Conservation (phyloP, 805 yeast species). For the Tetrapisispora nanseiensis region DNA sequence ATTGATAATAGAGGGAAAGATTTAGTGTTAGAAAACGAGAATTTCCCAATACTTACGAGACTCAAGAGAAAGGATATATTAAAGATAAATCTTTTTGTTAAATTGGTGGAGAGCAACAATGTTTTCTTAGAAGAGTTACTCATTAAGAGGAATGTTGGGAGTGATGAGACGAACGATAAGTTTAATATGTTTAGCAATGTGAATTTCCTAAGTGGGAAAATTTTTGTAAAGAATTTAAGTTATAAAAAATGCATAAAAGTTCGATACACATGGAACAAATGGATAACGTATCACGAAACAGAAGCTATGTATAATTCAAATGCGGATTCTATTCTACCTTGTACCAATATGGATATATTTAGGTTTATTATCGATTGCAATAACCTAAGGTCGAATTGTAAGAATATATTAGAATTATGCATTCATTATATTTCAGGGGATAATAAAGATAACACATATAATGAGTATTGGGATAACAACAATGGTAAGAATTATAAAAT, state of each 20-base stretch:
- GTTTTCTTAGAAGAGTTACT: constrained; percentile 21
- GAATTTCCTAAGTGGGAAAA: constrained; percentile 48
- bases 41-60: constrained; percentile 23
- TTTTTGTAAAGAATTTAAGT: constrained; percentile 69
- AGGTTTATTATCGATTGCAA: constrained; percentile 22
- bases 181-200: not conserved
- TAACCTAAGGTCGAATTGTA: constrained; percentile 4
- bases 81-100: constrained; percentile 24
- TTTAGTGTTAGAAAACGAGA: constrained; percentile 18
- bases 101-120: constrained; percentile 17
- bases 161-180: not conserved
- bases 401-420: constrained; percentile 21
- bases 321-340: constrained; percentile 24
- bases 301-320: constrained; percentile 24
- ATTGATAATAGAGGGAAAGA: not conserved
- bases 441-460: constrained; percentile 12
- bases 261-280: constrained; percentile 67
- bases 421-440: constrained; percentile 19
- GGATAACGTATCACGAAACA: constrained; percentile 50
- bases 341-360: constrained; percentile 26
- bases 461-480: constrained; percentile 28
- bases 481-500: constrained; percentile 21
- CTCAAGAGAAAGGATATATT: constrained; percentile 19
- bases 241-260: constrained; percentile 60
- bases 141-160: constrained; percentile 4